Conservation (phyloP, 192 early-diverging fungal genomes). For the Chytriomyces confervae region DNA sequence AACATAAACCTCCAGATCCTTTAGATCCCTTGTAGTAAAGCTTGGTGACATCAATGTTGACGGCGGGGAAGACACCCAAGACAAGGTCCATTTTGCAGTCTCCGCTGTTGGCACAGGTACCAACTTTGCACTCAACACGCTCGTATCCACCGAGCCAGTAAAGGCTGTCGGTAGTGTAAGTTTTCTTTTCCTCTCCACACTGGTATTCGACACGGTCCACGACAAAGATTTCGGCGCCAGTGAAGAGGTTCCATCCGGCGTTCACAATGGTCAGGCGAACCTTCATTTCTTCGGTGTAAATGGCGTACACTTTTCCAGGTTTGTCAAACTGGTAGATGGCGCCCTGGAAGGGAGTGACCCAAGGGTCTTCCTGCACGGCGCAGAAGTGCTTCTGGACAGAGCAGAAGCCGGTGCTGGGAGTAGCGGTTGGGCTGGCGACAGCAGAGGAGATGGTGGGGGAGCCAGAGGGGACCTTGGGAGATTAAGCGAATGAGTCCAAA, state of each 20-base stretch:
- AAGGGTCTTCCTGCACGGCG: slow-evolving; percentile 6
- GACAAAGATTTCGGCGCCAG: too few relatives aligned
- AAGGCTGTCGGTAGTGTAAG: too few relatives aligned
- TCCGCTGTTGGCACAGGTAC: not conserved
- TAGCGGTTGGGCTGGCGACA: not conserved
- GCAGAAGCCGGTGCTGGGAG: not conserved
- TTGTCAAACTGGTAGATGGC: not conserved
- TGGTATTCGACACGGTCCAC: too few relatives aligned
- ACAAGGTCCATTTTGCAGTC: too few relatives aligned
- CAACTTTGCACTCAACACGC: not conserved
- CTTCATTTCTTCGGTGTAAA: slow-evolving; percentile 16
- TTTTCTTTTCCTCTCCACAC: too few relatives aligned
- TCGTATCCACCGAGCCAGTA: too few relatives aligned
- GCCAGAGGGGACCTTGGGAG: not conserved
- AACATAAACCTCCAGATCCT: slow-evolving; percentile 6
- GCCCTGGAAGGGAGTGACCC: not conserved
- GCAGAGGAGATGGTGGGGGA: not conserved
- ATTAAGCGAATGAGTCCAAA: not conserved
- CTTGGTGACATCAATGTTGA: not conserved
- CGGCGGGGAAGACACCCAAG: too few relatives aligned
- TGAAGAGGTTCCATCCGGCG: too few relatives aligned
- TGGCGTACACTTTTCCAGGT: not conserved
- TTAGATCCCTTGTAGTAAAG: not conserved
- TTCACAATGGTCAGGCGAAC: not conserved
- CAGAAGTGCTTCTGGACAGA: not conserved